These are phyloP conservation scores for Penicillium psychrosexuale DNA, from an alignment of 2,329 filamentous ascomycete genomes.

Conservation along the genomic window DNA sequence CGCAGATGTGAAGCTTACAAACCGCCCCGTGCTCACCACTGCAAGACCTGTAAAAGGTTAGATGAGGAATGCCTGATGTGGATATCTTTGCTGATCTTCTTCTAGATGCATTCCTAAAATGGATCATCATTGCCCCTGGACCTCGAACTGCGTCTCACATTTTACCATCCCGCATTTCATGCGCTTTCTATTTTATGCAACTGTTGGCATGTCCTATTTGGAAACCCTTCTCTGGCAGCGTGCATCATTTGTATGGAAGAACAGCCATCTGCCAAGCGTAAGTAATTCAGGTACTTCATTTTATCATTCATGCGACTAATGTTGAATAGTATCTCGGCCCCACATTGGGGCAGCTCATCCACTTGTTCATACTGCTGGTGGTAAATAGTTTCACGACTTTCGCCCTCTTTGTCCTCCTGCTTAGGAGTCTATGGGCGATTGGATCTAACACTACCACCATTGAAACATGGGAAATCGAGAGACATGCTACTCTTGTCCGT, in stretches of 20 bases:
- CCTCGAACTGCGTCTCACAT: constrained; percentile 63
- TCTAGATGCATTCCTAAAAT: constrained; percentile 61
- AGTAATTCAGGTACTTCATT: constrained; percentile 20
- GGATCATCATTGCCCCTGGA: constrained; percentile 68
- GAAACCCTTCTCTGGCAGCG: constrained; percentile 55
- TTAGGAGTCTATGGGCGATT: constrained; percentile 55
- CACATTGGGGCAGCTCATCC: constrained; percentile 49
- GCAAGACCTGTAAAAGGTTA: constrained; percentile 60
- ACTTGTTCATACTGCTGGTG: constrained; percentile 54
- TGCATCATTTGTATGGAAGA: constrained; percentile 53
- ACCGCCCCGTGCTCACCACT: constrained; percentile 63
- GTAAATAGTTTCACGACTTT: constrained; percentile 59
- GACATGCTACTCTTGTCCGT: constrained; percentile 47
- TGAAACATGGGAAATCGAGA: constrained; percentile 59
- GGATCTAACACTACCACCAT: constrained; percentile 61
- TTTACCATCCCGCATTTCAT: constrained; percentile 64
- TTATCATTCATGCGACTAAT: not conserved
- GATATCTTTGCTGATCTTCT: constrained; percentile 8
- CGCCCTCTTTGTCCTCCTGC: constrained; percentile 52
- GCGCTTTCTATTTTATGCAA: constrained; percentile 60
- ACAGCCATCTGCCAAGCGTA: constrained; percentile 57
- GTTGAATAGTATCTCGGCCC: constrained; percentile 58
- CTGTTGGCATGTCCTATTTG: constrained; percentile 56
- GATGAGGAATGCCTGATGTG: not conserved
- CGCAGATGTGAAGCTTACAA: constrained; percentile 60